A percentile compares a stretch with the other conserved stretches of the same genome.
Conservation (phyloP, 1,284 basidiomycete genomes). For the Kwoniella shivajii region DNA sequence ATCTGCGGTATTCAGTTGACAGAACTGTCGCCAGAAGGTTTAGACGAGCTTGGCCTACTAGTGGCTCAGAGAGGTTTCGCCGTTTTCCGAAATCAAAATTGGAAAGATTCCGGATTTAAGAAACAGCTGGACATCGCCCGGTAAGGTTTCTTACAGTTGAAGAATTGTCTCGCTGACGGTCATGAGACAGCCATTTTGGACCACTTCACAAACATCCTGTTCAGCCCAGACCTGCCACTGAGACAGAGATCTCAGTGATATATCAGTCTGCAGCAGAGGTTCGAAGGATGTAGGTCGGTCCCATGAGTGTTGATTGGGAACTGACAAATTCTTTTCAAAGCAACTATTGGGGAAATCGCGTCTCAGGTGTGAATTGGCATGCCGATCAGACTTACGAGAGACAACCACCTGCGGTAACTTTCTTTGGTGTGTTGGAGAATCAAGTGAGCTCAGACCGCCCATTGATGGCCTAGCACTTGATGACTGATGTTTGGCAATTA, state of each 20-base stretch:
- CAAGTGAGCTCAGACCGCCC: background rate
- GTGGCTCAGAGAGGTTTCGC: conserved; percentile 16
- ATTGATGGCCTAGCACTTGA: background rate
- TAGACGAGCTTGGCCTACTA: conserved; percentile 16
- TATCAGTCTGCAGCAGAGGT: conserved; percentile 16
- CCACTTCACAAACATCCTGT: conserved; percentile 14
- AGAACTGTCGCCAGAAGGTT: conserved; percentile 4
- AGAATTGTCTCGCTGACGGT: background rate
- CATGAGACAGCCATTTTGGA: conserved; percentile 10
- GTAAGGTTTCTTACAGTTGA: background rate
- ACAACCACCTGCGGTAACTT: conserved; percentile 15
- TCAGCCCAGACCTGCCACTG: conserved; percentile 6
- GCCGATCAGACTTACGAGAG: conserved; percentile 14
- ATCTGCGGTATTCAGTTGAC: conserved; percentile 11
- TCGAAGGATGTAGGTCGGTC: background rate
- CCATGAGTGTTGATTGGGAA: background rate
- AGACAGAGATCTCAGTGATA: conserved; percentile 13
- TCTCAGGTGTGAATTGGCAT: conserved; percentile 14
- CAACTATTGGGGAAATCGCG: conserved; percentile 14
- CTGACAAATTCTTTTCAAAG: background rate
- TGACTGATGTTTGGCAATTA: background rate
- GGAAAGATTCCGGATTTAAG: conserved; percentile 14
- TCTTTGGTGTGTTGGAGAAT: conserved; percentile 17
- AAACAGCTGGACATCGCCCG: conserved; percentile 20
- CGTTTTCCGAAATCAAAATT: conserved; percentile 16